Percentiles rank a stretch among this genome's conserved stretches.
These are phyloP conservation scores for Limonomyces culmigenus DNA, from an alignment of 1,284 basidiomycete genomes.

Conservation along the genomic window DNA sequence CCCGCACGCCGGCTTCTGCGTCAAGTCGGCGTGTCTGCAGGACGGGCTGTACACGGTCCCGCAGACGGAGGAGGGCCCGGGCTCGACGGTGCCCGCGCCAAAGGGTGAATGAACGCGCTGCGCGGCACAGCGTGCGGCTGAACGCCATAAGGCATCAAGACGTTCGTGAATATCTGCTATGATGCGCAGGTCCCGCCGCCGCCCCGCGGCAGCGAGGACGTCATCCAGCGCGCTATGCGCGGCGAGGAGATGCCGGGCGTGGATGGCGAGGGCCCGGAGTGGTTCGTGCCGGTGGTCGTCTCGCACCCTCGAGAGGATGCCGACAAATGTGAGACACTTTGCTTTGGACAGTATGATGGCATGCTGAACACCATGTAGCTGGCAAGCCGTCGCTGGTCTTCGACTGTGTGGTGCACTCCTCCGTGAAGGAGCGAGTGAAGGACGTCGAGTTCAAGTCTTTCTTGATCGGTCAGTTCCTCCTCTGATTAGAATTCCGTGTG, in stretches of 20 bases:
- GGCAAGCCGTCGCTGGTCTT: slow-evolving; percentile 53
- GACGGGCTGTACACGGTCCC: not conserved
- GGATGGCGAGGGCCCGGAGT: slow-evolving; percentile 9
- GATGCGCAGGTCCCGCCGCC: not conserved
- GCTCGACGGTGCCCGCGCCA: not conserved
- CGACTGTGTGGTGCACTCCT: slow-evolving; percentile 46
- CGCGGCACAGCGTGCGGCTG: not conserved
- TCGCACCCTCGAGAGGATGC: slow-evolving; percentile 41
- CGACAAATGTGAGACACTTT: slow-evolving; percentile 45
- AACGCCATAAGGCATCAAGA: not conserved
- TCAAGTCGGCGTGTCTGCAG: not conserved
- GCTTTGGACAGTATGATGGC: not conserved
- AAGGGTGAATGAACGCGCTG: not conserved
- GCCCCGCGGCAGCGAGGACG: not conserved
- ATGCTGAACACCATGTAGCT: slow-evolving; percentile 19
- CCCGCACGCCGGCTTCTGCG: not conserved
- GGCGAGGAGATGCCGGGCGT: not conserved
- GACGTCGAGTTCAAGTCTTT: slow-evolving; percentile 51
- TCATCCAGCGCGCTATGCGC: not conserved
- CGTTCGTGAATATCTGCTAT: not conserved
- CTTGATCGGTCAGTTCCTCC: slow-evolving; percentile 34
- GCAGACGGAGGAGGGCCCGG: not conserved
- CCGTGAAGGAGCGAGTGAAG: slow-evolving; percentile 37
- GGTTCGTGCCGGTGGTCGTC: slow-evolving; percentile 57
- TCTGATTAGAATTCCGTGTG: not conserved